Evolutionary conservation across 2,329 filamentous ascomycete species (phyloP).

Genomic region (Tolypocladium endophyticum): DNA sequence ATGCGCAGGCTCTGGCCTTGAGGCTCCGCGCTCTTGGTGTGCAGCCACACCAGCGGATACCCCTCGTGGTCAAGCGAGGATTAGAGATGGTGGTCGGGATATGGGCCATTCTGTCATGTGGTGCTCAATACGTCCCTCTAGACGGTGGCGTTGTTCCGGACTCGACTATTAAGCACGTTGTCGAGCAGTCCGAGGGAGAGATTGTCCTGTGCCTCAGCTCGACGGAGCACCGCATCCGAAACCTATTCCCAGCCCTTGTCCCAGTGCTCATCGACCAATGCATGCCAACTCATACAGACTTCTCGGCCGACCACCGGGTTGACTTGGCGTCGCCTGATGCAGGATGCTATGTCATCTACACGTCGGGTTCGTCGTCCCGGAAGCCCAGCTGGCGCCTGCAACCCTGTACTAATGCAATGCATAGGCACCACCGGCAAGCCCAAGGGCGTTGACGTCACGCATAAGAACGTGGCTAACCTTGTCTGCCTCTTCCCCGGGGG

Average conservation of each 20-base stretch:
- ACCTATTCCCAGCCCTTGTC: constrained; percentile 12
- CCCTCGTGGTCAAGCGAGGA: constrained; percentile 44
- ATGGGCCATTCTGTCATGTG: constrained; percentile 43
- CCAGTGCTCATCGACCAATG: constrained; percentile 19
- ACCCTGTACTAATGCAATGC: background rate
- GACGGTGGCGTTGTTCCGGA: constrained; percentile 44
- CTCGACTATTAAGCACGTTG: constrained; percentile 35
- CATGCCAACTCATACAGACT: background rate
- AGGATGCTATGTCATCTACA: constrained; percentile 42
- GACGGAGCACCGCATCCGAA: constrained; percentile 20
- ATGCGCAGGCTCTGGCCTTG: constrained; percentile 30
- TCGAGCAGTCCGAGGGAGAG: constrained; percentile 31
- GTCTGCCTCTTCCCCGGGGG: constrained; percentile 39
- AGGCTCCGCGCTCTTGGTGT: constrained; percentile 28
- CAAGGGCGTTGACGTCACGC: constrained; percentile 48
- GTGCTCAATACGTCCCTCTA: constrained; percentile 49
- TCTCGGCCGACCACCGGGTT: constrained; percentile 9
- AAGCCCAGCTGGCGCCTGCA: background rate
- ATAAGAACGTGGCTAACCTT: constrained; percentile 43
- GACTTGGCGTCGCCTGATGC: constrained; percentile 23
- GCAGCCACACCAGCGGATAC: constrained; percentile 33
- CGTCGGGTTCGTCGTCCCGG: constrained; percentile 29
- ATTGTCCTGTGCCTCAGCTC: constrained; percentile 37
- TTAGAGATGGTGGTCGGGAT: constrained; percentile 48
- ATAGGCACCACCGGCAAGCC: constrained; percentile 43